These are phyloP conservation scores for Schizothecium vesticola DNA, from an alignment of 495 filamentous ascomycete species.

Conservation along the genomic window DNA sequence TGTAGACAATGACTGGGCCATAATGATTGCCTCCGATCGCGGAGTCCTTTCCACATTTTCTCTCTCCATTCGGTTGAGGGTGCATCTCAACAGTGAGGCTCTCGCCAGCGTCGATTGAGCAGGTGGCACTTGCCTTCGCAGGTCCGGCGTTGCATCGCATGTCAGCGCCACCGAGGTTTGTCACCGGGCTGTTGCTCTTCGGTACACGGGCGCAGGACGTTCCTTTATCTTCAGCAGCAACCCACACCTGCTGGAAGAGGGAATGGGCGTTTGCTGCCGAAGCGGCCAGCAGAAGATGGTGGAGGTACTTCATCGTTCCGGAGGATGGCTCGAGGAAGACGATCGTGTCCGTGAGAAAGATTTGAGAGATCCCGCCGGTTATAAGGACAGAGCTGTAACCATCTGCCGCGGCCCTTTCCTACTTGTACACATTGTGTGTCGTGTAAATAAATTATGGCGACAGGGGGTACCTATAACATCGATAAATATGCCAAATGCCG, in stretches of 20 bases:
- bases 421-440: slow-evolving; percentile 2
- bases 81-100: slow-evolving; percentile 48
- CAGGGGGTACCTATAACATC: slow-evolving; percentile 1
- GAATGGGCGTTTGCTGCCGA: slow-evolving; percentile 8
- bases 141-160: slow-evolving; percentile 28
- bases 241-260: slow-evolving; percentile 12
- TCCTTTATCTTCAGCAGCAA: slow-evolving; percentile 10
- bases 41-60: slow-evolving; percentile 34
- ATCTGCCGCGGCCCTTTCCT: slow-evolving; percentile 6
- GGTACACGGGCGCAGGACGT: slow-evolving; percentile 32
- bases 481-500: slow-evolving; percentile 2
- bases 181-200: slow-evolving; percentile 33
- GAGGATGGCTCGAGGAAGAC: not conserved
- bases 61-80: slow-evolving; percentile 41
- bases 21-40: slow-evolving; percentile 50
- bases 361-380: slow-evolving; percentile 6
- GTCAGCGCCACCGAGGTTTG: slow-evolving; percentile 27
- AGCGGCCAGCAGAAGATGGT: slow-evolving; percentile 2
- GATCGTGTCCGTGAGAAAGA: slow-evolving; percentile 4
- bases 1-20: slow-evolving; percentile 46
- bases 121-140: slow-evolving; percentile 15
- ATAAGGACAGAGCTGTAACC: slow-evolving; percentile 3
- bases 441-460: slow-evolving; percentile 7
- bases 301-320: slow-evolving; percentile 6
- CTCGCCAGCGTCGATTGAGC: slow-evolving; percentile 33